phyloP scores from a whole-genome alignment of 2,329 filamentous ascomycete genomes.

The Cercospora janseana region DNA sequence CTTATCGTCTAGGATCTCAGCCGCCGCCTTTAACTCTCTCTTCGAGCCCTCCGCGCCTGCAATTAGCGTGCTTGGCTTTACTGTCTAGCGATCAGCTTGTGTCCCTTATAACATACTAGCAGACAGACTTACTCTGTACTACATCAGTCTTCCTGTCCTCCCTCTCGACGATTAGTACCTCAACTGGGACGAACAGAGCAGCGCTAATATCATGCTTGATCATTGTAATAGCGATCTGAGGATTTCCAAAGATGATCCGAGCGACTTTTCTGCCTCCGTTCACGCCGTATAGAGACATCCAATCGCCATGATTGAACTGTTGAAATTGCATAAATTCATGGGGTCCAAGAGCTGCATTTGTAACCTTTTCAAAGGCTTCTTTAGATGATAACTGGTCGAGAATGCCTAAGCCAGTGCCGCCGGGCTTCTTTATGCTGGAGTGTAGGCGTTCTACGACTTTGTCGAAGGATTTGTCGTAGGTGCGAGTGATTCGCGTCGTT shows the following conservation, averaged over 20 bases:
- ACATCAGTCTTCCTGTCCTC: constrained; percentile 21
- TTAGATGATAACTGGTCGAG: constrained; percentile 21
- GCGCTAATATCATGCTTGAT: constrained; percentile 22
- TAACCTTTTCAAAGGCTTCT: constrained; percentile 16
- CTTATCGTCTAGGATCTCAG: constrained; percentile 20
- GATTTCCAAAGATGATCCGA: constrained; percentile 22
- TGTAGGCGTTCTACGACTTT: constrained; percentile 20
- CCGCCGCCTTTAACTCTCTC: constrained; percentile 16
- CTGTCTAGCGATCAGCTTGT: constrained; percentile 4
- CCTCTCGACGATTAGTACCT: constrained; percentile 18
- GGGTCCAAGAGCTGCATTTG: constrained; percentile 18
- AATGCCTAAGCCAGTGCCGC: constrained; percentile 15
- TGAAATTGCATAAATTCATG: constrained; percentile 23
- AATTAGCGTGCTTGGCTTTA: constrained; percentile 23
- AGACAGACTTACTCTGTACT: constrained; percentile 13
- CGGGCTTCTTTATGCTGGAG: constrained; percentile 20
- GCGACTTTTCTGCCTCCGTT: constrained; percentile 14
- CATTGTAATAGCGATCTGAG: constrained; percentile 22
- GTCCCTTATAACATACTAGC: background rate
- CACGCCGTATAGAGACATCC: constrained; percentile 20
- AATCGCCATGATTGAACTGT: constrained; percentile 18
- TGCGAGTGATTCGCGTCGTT: constrained; percentile 20
- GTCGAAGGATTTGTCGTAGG: constrained; percentile 16
- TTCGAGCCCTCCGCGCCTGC: constrained; percentile 16
- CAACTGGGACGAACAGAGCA: constrained; percentile 24